Evolutionary conservation across 2,329 filamentous ascomycete genomes (phyloP), one percentile per base, ranked within the genome.

Genomic region (Zasmidium citrigriseum): DNA sequence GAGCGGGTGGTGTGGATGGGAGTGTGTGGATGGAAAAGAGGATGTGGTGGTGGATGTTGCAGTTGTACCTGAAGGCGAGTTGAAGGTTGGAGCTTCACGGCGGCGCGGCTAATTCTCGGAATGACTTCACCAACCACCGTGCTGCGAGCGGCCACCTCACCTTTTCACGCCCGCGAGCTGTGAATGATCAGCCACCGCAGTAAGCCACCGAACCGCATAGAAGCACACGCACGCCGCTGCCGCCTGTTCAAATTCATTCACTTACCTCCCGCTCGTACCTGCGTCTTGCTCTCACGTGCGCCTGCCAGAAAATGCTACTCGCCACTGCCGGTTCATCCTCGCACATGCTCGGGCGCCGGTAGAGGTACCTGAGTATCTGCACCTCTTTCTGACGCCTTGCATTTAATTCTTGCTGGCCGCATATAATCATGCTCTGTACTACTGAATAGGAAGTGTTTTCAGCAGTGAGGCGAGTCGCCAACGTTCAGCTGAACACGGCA

Each of bases 171-270:
- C 7, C 27, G 14, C 27, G 27, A 29, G 7, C 7, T 11, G 14
- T 4, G 7, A 41, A 38, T 52, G 24, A 34, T 54, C 41, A 52
- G 22, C 45, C 18, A 38, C 46, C 25, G 16, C 21, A 29, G 34
- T 23, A 12, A 24, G 41, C 16, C 21, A 22, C 23, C 2, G 55
- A 53, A 57, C 23, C 55, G 29, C 29, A 47, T 47, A 23, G 55
- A 51, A 46, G 38, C 16, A 21, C 34, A n/a, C 38, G 34, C 46
- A 48, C 38, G 47, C 23, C 23, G 22, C 18, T 57, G 47, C 38
- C 47, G 34, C 34, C 47, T 57, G 47, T 18, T 18, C n/a, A 14
- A 38, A 21, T 4, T 25, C 49, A 53, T 57, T 53, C 54, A 57
- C 55, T 44, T 25, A 41, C 18, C 9, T 7, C n/a, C n/a, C n/a